Conservation (phyloP, 2,329 filamentous ascomycete species). For the Nemania sp. region DNA sequence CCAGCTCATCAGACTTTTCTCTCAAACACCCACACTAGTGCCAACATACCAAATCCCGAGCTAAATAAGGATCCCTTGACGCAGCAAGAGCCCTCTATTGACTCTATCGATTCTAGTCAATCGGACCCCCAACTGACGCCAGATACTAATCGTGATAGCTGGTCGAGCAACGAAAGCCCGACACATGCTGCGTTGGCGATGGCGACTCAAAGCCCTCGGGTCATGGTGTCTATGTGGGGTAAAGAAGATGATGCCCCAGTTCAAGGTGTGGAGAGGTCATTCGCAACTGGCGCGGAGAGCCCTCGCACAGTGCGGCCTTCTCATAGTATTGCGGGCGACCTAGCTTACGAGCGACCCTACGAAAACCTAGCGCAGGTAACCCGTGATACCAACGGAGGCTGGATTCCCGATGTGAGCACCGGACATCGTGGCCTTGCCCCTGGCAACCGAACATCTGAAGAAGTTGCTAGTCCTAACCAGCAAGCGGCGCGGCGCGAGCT, state of each 20-base stretch:
- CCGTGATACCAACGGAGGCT: slow-evolving; percentile 58
- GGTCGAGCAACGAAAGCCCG: slow-evolving; percentile 64
- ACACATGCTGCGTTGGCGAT: slow-evolving; percentile 56
- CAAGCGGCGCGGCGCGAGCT: slow-evolving; percentile 56
- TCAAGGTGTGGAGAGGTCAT: slow-evolving; percentile 56
- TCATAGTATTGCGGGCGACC: slow-evolving; percentile 56
- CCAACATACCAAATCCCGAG: slow-evolving; percentile 47
- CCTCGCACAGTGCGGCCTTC: slow-evolving; percentile 53
- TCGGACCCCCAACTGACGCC: slow-evolving; percentile 61
- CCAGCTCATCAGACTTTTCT: slow-evolving; percentile 57
- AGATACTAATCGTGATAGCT: slow-evolving; percentile 61
- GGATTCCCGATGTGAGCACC: slow-evolving; percentile 55
- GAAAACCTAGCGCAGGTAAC: slow-evolving; percentile 44
- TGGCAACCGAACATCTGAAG: slow-evolving; percentile 56
- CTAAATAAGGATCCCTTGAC: slow-evolving; percentile 59
- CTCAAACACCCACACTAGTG: slow-evolving; percentile 17
- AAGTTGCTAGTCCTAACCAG: slow-evolving; percentile 64
- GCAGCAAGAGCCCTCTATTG: slow-evolving; percentile 53
- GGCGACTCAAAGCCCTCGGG: slow-evolving; percentile 63
- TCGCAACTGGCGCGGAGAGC: slow-evolving; percentile 48
- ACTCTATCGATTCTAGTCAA: slow-evolving; percentile 49
- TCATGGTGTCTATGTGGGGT: slow-evolving; percentile 69
- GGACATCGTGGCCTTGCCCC: slow-evolving; percentile 63
- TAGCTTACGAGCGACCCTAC: slow-evolving; percentile 42
- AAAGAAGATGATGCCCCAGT: slow-evolving; percentile 54